phyloP scores from a whole-genome alignment of 1,139 yeast species.

The Pichia inconspicua region DNA sequence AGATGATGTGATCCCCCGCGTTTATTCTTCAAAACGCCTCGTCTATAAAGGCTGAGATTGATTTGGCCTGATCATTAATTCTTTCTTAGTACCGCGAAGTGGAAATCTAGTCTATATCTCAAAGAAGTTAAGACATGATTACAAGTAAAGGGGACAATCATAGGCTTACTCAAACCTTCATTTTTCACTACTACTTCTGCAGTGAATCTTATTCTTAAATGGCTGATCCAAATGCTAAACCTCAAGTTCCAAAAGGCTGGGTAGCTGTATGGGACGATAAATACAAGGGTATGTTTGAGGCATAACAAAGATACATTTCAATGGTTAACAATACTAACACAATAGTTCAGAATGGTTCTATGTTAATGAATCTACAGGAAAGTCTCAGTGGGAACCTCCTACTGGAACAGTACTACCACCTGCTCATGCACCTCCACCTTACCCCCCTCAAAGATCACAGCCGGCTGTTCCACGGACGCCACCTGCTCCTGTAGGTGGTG shows the following conservation, averaged over 20 bases:
- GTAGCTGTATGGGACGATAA: constrained; percentile 76
- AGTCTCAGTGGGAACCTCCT: constrained; percentile 91
- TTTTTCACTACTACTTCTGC: too few relatives aligned
- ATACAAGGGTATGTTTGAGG: constrained; percentile 44
- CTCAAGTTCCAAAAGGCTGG: constrained; percentile 53
- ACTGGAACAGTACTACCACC: constrained; percentile 40
- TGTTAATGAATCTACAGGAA: constrained; percentile 62
- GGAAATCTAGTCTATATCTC: too few relatives aligned
- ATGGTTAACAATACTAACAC: neutral
- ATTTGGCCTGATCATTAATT: too few relatives aligned
- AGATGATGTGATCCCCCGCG: too few relatives aligned
- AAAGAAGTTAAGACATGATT: too few relatives aligned
- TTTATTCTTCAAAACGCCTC: too few relatives aligned
- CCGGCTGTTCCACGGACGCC: constrained; percentile 8
- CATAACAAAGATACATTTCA: neutral
- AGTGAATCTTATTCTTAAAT: constrained; percentile 7
- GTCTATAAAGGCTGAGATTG: too few relatives aligned
- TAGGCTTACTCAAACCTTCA: too few relatives aligned
- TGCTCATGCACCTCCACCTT: constrained; percentile 28
- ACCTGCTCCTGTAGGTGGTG: neutral
- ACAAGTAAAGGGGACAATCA: too few relatives aligned
- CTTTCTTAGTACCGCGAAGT: too few relatives aligned
- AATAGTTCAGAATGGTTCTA: constrained; percentile 44
- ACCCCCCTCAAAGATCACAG: constrained; percentile 16
- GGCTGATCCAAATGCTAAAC: constrained; percentile 22